Conservation (phyloP, 139 green algal genomes). For the Desmodesmus armatus region DNA sequence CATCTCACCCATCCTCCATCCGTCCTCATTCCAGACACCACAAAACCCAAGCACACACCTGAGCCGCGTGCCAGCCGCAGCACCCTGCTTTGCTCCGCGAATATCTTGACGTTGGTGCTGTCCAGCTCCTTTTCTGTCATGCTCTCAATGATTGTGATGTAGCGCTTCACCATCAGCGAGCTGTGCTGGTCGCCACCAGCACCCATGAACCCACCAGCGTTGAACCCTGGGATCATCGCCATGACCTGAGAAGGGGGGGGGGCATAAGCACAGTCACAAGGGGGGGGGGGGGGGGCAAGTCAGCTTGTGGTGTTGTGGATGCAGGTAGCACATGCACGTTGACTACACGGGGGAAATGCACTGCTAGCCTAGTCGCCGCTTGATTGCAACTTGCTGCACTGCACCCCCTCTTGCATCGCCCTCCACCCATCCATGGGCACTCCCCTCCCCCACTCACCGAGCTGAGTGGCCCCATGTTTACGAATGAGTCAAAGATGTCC, state of each 20-base stretch:
- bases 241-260: slow-evolving; percentile 89
- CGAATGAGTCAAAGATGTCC: slow-evolving; percentile 96
- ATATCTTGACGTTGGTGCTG: slow-evolving; percentile 73
- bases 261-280: no score
- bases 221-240: slow-evolving; percentile 97
- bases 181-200: slow-evolving; percentile 91
- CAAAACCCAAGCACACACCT: slow-evolving; percentile 20
- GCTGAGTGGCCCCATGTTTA: slow-evolving; percentile 96
- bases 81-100: slow-evolving; percentile 65
- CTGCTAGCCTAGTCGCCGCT: not conserved
- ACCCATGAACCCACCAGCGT: slow-evolving; percentile 77
- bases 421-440: not conserved
- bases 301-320: no score
- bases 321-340: no score
- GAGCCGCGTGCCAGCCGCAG: slow-evolving; percentile 69
- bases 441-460: slow-evolving; percentile 51
- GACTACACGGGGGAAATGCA: not conserved
- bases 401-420: not conserved
- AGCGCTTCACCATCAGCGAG: slow-evolving; percentile 86
- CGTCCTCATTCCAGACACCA: no score
- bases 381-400: not conserved
- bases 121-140: slow-evolving; percentile 91
- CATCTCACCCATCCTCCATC: no score
- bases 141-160: slow-evolving; percentile 98
- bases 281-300: no score